Conservation (phyloP, 768 basidiomycete species). For the Leccinum imitatum region DNA sequence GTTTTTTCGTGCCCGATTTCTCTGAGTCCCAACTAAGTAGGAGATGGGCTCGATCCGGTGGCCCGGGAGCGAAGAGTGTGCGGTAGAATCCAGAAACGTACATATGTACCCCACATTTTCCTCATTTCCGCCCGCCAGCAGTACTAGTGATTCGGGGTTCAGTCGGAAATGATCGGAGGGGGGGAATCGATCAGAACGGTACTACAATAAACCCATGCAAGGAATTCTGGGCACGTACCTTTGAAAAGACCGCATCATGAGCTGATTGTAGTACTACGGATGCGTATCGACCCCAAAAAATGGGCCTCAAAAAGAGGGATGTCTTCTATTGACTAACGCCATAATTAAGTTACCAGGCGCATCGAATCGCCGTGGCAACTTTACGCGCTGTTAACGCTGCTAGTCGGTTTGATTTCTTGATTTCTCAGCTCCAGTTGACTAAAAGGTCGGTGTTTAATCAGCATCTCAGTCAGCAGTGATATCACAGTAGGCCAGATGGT, state of each 20-base stretch:
- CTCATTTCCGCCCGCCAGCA: too few relatives aligned
- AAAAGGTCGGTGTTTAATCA: not conserved
- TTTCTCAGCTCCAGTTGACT: not conserved
- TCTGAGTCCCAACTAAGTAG: too few relatives aligned
- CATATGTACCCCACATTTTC: too few relatives aligned
- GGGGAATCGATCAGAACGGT: not conserved
- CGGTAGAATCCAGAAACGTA: too few relatives aligned
- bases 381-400: not conserved
- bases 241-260: too few relatives aligned
- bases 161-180: not conserved
- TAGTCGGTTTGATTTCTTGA: not conserved
- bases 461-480: conserved; percentile 6
- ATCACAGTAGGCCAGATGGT: too few relatives aligned
- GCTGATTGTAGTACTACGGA: too few relatives aligned
- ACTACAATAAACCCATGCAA: not conserved
- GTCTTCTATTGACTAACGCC: too few relatives aligned
- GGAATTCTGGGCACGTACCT: too few relatives aligned
- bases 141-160: not conserved
- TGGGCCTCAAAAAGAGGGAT: not conserved
- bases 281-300: not conserved
- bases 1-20: too few relatives aligned
- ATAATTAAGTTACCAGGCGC: not conserved
- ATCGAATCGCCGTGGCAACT: not conserved
- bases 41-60: too few relatives aligned
- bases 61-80: too few relatives aligned